Conservation (phyloP, 805 yeast genomes). For the Saturnispora saitoi region DNA sequence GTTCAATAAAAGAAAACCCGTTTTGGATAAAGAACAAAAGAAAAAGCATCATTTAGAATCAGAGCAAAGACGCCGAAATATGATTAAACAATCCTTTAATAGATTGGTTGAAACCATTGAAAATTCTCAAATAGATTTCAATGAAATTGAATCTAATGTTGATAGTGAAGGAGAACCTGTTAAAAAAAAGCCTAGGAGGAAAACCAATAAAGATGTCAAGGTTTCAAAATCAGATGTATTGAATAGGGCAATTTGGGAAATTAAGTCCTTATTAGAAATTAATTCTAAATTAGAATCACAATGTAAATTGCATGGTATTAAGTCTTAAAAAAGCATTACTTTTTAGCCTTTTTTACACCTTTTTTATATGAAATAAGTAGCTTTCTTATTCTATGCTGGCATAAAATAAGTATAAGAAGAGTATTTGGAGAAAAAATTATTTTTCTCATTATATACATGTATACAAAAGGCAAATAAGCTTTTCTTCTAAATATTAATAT, state of each 20-base stretch:
- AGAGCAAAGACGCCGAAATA: conserved; percentile 31
- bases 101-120: conserved; percentile 22
- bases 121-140: conserved; percentile 9
- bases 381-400: too few species aligned
- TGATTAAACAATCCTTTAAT: conserved; percentile 32
- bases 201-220: conserved; percentile 12
- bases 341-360: background rate
- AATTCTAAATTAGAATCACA: conserved; percentile 10
- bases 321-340: background rate
- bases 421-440: too few species aligned
- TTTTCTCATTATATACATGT: too few species aligned
- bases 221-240: conserved; percentile 23
- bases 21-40: conserved; percentile 28
- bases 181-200: conserved; percentile 8
- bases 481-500: too few species aligned
- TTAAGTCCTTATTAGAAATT: conserved; percentile 17
- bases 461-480: too few species aligned
- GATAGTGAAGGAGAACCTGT: conserved; percentile 3
- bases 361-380: too few species aligned
- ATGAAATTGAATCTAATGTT: background rate
- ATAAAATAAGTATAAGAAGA: too few species aligned
- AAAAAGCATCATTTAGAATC: conserved; percentile 30
- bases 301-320: background rate
- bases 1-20: background rate
- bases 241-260: conserved; percentile 22